Evolutionary conservation across 352 stramenopile species (phyloP), one percentile per base, ranked within the genome.

Genomic region (Globisporangium rhizosaccharum): DNA sequence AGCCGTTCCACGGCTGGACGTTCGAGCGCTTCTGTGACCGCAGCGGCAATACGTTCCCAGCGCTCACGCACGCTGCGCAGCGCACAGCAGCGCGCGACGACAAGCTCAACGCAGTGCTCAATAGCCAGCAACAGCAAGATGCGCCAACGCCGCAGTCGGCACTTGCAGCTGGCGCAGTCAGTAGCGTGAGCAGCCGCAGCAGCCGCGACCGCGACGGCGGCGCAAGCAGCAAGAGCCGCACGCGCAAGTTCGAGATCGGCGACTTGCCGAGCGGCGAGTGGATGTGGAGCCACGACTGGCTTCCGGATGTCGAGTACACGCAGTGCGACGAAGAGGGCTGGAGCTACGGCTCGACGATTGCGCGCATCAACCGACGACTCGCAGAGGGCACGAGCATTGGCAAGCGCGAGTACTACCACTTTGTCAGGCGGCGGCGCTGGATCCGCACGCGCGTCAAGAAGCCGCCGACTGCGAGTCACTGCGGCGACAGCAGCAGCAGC

Each of bases 251-350:
- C 56, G 81, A 90, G 61, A 76, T 90, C 46, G 79, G 83, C n/a
- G 76, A 79, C 3, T 48, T 90, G 18, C 76, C 68, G 33, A 90
- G 69, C 18, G 47, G 60, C 42, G 79, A 90, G 42, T 94, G 85
- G 85, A 88, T 90, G 73, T 94, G 85, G 85, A 88, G 77, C 51
- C 81, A 92, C 57, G 67, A 70, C 14, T 94, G 85, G 85, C 66
- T 89, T 23, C 71, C 74, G 9, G 85, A 92, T 49, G 64, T 73
- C 47, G 78, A 89, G 56, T 94, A 90, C 61, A 87, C 83, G 50
- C 73, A 87, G 62, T 92, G 85, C 58, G 85, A 94, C 49, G 79
- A 91, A 44, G 82, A 95, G 65, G 83, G 82, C 39, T 95, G 85
- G 85, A 81, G 72, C 52, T 95, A 95, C 69, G 85, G 85, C 58